Percentiles rank a stretch among this genome's conserved stretches.
Conservation (phyloP, 2,329 filamentous ascomycete genomes). For the Epichloe uncinata region DNA sequence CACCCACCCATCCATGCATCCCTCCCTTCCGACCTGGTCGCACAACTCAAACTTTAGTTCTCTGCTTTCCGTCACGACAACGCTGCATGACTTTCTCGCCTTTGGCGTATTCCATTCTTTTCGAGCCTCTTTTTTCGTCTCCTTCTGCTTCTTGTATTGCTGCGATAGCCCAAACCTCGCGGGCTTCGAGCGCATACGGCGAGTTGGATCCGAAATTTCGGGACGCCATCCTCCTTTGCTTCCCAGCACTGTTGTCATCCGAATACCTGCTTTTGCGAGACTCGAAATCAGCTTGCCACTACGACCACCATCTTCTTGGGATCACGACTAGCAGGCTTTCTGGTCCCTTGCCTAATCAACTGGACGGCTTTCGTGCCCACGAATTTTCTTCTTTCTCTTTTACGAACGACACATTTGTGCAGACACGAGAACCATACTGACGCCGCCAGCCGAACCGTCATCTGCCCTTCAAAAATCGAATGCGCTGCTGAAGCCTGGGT, state of each 20-base stretch:
- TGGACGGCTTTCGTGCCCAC: neutral
- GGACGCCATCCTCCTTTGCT: neutral
- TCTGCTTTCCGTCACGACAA: neutral
- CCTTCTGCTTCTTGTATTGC: neutral
- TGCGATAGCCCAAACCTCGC: too few species aligned
- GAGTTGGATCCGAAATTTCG: neutral
- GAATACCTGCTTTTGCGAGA: too few species aligned
- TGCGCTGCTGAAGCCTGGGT: too few species aligned
- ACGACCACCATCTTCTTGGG: neutral
- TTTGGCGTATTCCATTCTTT: constrained; percentile 5
- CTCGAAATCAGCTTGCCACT: neutral
- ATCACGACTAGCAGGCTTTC: constrained; percentile 5
- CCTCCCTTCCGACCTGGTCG: neutral
- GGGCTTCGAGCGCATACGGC: neutral
- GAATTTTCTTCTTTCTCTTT: neutral
- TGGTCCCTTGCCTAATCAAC: neutral
- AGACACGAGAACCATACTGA: too few species aligned
- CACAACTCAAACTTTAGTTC: neutral
- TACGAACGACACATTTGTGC: too few species aligned
- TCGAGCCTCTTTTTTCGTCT: neutral
- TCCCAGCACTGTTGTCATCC: too few species aligned
- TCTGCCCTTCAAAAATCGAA: too few species aligned
- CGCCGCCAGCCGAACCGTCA: too few species aligned
- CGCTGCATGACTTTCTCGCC: neutral
- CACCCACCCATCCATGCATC: too few species aligned